Conservation (phyloP, 306 rosid genomes). For the Vigna trinervia region DNA sequence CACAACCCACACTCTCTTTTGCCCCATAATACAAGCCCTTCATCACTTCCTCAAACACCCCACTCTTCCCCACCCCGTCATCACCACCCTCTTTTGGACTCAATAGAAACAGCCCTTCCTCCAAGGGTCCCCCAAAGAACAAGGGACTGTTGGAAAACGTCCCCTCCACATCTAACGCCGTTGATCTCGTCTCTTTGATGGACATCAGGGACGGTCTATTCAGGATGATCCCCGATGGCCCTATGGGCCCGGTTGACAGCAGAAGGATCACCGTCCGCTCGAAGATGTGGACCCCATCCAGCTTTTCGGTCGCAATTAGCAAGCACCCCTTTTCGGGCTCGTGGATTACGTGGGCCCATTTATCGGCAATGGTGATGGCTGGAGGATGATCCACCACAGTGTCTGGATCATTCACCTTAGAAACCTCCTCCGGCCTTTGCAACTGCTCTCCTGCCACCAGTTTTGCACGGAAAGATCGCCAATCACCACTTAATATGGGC, state of each 20-base stretch:
- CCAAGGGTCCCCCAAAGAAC: slow-evolving; percentile 91
- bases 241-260: slow-evolving; percentile 70
- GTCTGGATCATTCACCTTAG: slow-evolving; percentile 57
- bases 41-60: slow-evolving; percentile 84
- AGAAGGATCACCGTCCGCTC: slow-evolving; percentile 78
- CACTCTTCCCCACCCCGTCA: slow-evolving; percentile 64
- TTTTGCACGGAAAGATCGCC: slow-evolving; percentile 90
- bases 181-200: slow-evolving; percentile 81
- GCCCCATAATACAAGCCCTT: slow-evolving; percentile 82
- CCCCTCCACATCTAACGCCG: slow-evolving; percentile 63
- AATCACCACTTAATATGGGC: slow-evolving; percentile 55
- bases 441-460: slow-evolving; percentile 68
- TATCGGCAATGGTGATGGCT: slow-evolving; percentile 66
- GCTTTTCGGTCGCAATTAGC: slow-evolving; percentile 79
- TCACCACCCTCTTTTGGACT: slow-evolving; percentile 54
- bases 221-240: slow-evolving; percentile 80
- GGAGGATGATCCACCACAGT: slow-evolving; percentile 47
- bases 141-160: slow-evolving; percentile 71
- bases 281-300: slow-evolving; percentile 87
- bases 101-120: slow-evolving; percentile 75
- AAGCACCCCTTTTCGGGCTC: slow-evolving; percentile 92
- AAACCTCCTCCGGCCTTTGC: slow-evolving; percentile 39
- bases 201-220: slow-evolving; percentile 89
- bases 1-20: slow-evolving; percentile 84
- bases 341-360: slow-evolving; percentile 85